Evolutionary conservation across 2,329 filamentous ascomycete genomes (phyloP).

Genomic region (Penicillium sp.): DNA sequence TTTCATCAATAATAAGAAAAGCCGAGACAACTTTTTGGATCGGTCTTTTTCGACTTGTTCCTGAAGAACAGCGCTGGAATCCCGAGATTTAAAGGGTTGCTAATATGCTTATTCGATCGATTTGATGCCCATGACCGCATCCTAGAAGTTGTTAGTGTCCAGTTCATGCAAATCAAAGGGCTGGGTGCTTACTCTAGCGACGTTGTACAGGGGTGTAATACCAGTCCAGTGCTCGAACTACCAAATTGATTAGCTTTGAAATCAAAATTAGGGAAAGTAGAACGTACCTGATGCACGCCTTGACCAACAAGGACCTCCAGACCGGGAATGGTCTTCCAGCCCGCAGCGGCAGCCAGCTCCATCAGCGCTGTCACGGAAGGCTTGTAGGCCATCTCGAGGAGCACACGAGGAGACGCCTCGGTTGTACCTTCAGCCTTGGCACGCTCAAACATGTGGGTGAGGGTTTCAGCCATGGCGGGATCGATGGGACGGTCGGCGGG

Average conservation of each 20-base stretch:
- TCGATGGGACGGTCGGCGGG: conserved; percentile 87
- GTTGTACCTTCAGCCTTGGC: conserved; percentile 42
- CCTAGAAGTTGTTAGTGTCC: conserved; percentile 12
- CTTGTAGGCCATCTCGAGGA: conserved; percentile 97
- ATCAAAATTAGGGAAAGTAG: no score
- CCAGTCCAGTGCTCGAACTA: conserved; percentile 26
- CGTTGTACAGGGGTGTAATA: conserved; percentile 51
- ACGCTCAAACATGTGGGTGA: conserved; percentile 56
- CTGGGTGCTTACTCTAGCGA: conserved; percentile 59
- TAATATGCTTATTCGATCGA: conserved; percentile 1
- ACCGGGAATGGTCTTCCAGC: conserved; percentile 83
- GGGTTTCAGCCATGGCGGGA: conserved; percentile 63
- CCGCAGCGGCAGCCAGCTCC: conserved; percentile 72
- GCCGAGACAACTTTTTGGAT: not conserved
- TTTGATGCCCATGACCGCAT: conserved; percentile 29
- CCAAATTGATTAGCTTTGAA: not conserved
- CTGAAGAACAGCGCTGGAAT: not conserved
- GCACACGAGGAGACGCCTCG: conserved; percentile 53
- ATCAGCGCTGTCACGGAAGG: conserved; percentile 81
- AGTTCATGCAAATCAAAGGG: not conserved
- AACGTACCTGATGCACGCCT: conserved; percentile 74
- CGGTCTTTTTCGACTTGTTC: not conserved
- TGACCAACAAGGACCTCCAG: conserved; percentile 88
- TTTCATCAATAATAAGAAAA: not conserved
- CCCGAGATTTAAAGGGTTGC: not conserved